A percentile compares a stretch with the other conserved stretches of the same genome.
These are phyloP conservation scores for Didymella sp. DNA, from an alignment of 2,329 filamentous ascomycete species.

Conservation along the genomic window DNA sequence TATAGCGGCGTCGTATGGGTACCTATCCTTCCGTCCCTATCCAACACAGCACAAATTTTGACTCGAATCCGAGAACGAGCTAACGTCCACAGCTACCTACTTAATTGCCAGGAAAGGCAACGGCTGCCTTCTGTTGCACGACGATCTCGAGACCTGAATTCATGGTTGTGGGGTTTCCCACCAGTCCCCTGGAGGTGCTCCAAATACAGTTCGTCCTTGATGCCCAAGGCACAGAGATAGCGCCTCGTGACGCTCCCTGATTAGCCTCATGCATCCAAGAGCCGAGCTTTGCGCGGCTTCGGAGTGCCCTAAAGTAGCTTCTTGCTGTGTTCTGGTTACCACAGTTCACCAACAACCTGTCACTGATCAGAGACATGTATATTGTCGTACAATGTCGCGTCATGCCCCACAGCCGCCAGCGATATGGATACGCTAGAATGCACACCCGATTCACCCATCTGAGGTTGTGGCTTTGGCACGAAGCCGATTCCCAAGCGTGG, in stretches of 20 bases:
- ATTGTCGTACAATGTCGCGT: constrained; percentile 4
- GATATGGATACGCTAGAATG: background rate
- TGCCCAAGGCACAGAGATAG: background rate
- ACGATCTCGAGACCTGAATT: background rate
- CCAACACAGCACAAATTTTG: background rate
- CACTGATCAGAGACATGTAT: background rate
- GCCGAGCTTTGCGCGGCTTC: background rate
- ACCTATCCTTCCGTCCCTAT: background rate
- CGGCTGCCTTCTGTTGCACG: background rate
- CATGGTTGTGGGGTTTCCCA: background rate
- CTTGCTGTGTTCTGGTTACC: background rate
- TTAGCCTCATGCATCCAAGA: background rate
- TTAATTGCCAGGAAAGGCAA: background rate
- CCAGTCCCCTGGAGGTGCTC: background rate
- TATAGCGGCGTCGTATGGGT: constrained; percentile 2
- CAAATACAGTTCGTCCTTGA: background rate
- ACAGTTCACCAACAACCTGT: background rate
- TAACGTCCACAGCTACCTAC: background rate
- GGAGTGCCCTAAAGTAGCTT: background rate
- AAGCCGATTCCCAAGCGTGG: background rate
- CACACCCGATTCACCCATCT: background rate
- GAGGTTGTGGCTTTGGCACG: background rate
- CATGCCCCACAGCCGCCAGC: background rate
- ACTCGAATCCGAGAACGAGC: background rate
- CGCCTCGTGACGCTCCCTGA: background rate